phyloP scores from a whole-genome alignment of 108 stramenopile species.

The Cylindrotheca fusiformis region DNA sequence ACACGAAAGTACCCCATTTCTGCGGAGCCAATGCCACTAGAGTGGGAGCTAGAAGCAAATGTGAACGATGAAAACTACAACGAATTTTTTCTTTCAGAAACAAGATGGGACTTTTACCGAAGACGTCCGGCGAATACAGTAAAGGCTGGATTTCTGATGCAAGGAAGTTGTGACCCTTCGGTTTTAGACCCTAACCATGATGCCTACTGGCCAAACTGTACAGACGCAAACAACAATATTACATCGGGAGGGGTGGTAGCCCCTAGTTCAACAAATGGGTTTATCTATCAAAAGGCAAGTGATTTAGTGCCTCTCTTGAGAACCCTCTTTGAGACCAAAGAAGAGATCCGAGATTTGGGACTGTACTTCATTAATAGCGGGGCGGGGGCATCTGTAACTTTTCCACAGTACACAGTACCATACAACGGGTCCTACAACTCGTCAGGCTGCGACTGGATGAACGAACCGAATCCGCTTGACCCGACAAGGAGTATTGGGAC shows the following conservation, averaged over 20 bases:
- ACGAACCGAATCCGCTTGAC: constrained; percentile 30
- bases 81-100: constrained; percentile 29
- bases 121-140: constrained; percentile 29
- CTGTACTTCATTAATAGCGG: constrained; percentile 46
- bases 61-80: constrained; percentile 37
- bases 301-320: constrained; percentile 40
- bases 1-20: constrained; percentile 18
- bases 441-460: constrained; percentile 58
- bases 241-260: constrained; percentile 39
- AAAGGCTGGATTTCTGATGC: constrained; percentile 31
- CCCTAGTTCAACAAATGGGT: constrained; percentile 29
- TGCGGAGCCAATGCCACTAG: constrained; percentile 28
- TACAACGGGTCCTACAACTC: constrained; percentile 23
- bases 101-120: constrained; percentile 12
- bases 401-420: constrained; percentile 32
- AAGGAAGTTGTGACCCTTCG: constrained; percentile 48
- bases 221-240: constrained; percentile 54
- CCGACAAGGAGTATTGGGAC: constrained; percentile 34
- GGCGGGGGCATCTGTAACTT: constrained; percentile 37
- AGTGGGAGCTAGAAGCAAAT: constrained; percentile 45
- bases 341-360: constrained; percentile 27
- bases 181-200: constrained; percentile 13
- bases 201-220: constrained; percentile 53
- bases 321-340: constrained; percentile 39
- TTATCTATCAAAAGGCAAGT: constrained; percentile 28